phyloP scores from a whole-genome alignment of 768 basidiomycete species.

The Lentinula guzmanii region DNA sequence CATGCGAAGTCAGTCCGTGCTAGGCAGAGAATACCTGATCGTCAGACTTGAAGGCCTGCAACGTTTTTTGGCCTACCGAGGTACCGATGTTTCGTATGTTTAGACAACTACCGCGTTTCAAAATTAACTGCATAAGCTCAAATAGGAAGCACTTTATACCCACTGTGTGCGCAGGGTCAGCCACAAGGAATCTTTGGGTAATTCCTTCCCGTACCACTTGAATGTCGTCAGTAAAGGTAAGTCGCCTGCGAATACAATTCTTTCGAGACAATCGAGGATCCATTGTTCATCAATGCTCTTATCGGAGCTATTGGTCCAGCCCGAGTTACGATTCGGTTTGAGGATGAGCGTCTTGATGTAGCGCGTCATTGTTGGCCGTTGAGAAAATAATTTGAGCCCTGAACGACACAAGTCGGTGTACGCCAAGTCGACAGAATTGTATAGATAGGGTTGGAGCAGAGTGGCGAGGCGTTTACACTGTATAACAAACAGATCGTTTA shows the following conservation, averaged over 20 bases:
- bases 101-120: slow-evolving; percentile 10
- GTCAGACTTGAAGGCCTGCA: slow-evolving; percentile 7
- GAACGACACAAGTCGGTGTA: background rate
- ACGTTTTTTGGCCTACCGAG: slow-evolving; percentile 12
- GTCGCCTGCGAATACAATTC: slow-evolving; percentile 8
- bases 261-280: slow-evolving; percentile 8
- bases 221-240: slow-evolving; percentile 10
- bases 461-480: background rate
- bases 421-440: background rate
- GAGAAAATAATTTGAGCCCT: background rate
- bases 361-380: background rate
- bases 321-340: background rate
- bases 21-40: slow-evolving; percentile 8
- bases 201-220: slow-evolving; percentile 14
- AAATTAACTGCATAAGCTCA: background rate
- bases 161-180: slow-evolving; percentile 11
- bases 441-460: background rate
- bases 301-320: background rate
- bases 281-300: slow-evolving; percentile 8
- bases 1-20: background rate
- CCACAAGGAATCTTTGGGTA: slow-evolving; percentile 14
- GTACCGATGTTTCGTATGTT: slow-evolving; percentile 11
- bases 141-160: background rate
- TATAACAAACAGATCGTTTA: too few species aligned
- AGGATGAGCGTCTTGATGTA: slow-evolving; percentile 1